phyloP scores from a whole-genome alignment of 768 basidiomycete genomes.

The Amanita subjunquillea region DNA sequence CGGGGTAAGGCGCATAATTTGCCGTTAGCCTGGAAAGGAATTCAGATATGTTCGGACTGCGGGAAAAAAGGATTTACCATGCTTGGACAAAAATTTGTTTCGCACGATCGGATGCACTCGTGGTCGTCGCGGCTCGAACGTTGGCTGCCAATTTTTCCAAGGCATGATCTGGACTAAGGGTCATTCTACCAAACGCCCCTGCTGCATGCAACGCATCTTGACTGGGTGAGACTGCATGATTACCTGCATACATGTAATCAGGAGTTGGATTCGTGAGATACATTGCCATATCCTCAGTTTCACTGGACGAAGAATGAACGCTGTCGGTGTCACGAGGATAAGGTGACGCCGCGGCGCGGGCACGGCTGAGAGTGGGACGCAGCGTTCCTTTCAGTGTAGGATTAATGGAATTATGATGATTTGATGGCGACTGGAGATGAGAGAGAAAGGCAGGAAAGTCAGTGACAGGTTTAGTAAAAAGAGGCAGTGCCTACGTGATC shows the following conservation, averaged over 20 bases:
- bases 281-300: slow-evolving; percentile 83
- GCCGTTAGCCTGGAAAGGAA: slow-evolving; percentile 57
- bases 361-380: slow-evolving; percentile 68
- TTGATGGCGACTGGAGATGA: slow-evolving; percentile 57
- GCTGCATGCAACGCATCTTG: slow-evolving; percentile 53
- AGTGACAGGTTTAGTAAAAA: slow-evolving; percentile 5
- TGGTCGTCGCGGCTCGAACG: slow-evolving; percentile 81
- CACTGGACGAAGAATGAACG: slow-evolving; percentile 80
- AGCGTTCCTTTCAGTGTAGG: slow-evolving; percentile 70
- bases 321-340: slow-evolving; percentile 82
- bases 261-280: slow-evolving; percentile 45
- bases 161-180: slow-evolving; percentile 64
- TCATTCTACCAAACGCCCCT: slow-evolving; percentile 72
- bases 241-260: slow-evolving; percentile 61
- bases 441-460: slow-evolving; percentile 5
- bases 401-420: slow-evolving; percentile 63
- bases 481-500: slow-evolving; percentile 30
- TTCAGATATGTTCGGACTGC: slow-evolving; percentile 8
- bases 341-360: slow-evolving; percentile 72
- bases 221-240: slow-evolving; percentile 34
- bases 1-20: slow-evolving; percentile 85
- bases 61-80: slow-evolving; percentile 43
- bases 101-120: slow-evolving; percentile 83
- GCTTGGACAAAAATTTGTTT: slow-evolving; percentile 92
- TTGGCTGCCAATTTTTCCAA: slow-evolving; percentile 83